Evolutionary conservation across 2,329 filamentous ascomycete genomes (phyloP), one percentile per base, ranked within the genome.

Genomic region (Paramyrothecium sp.): DNA sequence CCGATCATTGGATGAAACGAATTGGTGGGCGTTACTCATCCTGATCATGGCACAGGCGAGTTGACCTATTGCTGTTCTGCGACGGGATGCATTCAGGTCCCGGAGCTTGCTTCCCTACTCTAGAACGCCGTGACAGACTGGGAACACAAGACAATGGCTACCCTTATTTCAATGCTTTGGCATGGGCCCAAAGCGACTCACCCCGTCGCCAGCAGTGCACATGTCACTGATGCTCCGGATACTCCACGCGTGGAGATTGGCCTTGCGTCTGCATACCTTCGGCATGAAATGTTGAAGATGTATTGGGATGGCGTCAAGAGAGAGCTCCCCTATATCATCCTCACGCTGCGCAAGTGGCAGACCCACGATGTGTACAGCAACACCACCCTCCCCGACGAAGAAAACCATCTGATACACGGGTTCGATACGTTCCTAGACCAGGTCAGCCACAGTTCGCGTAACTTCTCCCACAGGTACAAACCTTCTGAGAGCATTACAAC

Each of bases 381-480:
- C 2, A 57, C 63, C 7, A 53, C 54, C 12, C 54, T 60, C 2
- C 58, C 49, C 7, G 71, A 73, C 23, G 68, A 74, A 54, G 48
- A 61, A 1, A 66, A 71, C 44, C 54, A 63, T 23, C 56, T 65
- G 26, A 64, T 76, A 7, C 66, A 75, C 56, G 74, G 73, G 10
- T 77, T 70, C 53, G 73, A 76, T 48, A 74, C 73, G 0, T 77
- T 76, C 51, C 51, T 76, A 8, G 69, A 74, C 41, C 69, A 75
- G 26, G 70, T 77, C 33, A 70, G 61, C 54, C 59, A 73, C 11
- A 63, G 63, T 10, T 65, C 68, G 3, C 33, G 33, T 10, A 8
- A 38, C 33, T 16, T 10, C 33, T 38, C 33, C 16, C 33, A 10
- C 10, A 38, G 33, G 16, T 38, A 38, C 33, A 16, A 8, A 38